Evolutionary conservation across 768 basidiomycete genomes (phyloP), one percentile per base, ranked within the genome.

Genomic region (Amanita exitialis): DNA sequence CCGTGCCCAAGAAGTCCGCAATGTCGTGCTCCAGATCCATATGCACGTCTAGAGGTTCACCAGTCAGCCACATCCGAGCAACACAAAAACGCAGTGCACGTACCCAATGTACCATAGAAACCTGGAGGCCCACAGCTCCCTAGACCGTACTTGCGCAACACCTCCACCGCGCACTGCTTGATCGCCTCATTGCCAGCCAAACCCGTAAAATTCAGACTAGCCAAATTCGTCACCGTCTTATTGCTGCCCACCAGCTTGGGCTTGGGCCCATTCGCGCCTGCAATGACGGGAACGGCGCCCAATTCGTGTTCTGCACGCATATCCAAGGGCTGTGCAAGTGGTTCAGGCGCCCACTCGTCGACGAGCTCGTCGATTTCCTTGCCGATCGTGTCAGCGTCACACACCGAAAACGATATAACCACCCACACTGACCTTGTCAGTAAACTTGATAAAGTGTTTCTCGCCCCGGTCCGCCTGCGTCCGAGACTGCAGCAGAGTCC

Each of bases 321-420:
- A 4, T 67, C 70, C 34, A 89, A 69, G 4, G 86, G 80, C 36
- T 73, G 76, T 3, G 76, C 82, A 7, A 99, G 76, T 6, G 89
- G 81, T 54, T 94, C 90, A 0, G 96, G 96, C 2, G 70, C 71
- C 91, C 93, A 99, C 65, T 98, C 96, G 47, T 90, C 85, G 1
- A 99, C 93, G 23, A 98, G 77, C 62, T 98, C 96, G 62, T 98
- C 83, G 38, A 98, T 80, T 83, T 98, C 96, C 93, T n/a, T 96
- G 58, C 27, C n/a, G n/a, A n/a, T n/a, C n/a, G n/a, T n/a, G n/a
- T n/a, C n/a, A n/a, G n/a, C n/a, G n/a, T n/a, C n/a, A n/a, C n/a
- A n/a, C n/a, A n/a, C n/a, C n/a, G n/a, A n/a, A n/a, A 34, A 12
- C 5, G 15, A 9, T 38, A 27, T 7, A 25, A 18, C 47, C 36